A percentile compares a stretch with the other conserved stretches of the same genome.
Conservation (phyloP, 2,329 filamentous ascomycete genomes). For the Aschersonia sp. region DNA sequence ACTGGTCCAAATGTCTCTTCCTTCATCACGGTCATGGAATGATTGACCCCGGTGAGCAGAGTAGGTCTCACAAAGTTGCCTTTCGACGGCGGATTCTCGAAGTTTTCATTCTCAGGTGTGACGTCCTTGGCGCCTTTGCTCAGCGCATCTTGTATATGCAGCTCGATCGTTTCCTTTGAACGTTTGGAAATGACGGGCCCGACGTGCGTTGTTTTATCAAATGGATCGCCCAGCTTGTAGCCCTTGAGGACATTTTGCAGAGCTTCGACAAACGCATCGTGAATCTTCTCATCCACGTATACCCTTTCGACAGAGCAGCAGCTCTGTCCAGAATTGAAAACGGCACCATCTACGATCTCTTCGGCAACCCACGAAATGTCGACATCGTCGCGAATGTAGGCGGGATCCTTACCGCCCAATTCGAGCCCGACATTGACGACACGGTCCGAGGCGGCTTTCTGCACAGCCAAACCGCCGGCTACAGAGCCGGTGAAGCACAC, state of each 20-base stretch:
- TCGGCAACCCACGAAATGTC: constrained; percentile 83
- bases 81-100: constrained; percentile 54
- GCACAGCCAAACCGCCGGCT: constrained; percentile 71
- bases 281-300: constrained; percentile 75
- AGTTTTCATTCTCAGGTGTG: constrained; percentile 71
- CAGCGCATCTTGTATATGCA: constrained; percentile 71
- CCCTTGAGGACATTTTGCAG: constrained; percentile 66
- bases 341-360: constrained; percentile 87
- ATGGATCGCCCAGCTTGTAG: constrained; percentile 82
- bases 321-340: constrained; percentile 98
- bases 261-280: constrained; percentile 69
- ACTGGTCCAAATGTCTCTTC: constrained; percentile 94
- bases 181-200: constrained; percentile 79
- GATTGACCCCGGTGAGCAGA: constrained; percentile 63
- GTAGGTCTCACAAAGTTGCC: constrained; percentile 87
- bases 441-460: constrained; percentile 70
- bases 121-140: constrained; percentile 70
- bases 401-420: constrained; percentile 88
- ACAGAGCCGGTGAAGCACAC: constrained; percentile 94
- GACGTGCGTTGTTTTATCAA: constrained; percentile 63
- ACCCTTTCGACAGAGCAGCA: constrained; percentile 88
- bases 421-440: constrained; percentile 80
- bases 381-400: constrained; percentile 75
- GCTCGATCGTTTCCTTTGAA: constrained; percentile 60
- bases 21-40: constrained; percentile 77